Conservation (phyloP, 2,329 filamentous ascomycete genomes). For the Botrytis deweyae region DNA sequence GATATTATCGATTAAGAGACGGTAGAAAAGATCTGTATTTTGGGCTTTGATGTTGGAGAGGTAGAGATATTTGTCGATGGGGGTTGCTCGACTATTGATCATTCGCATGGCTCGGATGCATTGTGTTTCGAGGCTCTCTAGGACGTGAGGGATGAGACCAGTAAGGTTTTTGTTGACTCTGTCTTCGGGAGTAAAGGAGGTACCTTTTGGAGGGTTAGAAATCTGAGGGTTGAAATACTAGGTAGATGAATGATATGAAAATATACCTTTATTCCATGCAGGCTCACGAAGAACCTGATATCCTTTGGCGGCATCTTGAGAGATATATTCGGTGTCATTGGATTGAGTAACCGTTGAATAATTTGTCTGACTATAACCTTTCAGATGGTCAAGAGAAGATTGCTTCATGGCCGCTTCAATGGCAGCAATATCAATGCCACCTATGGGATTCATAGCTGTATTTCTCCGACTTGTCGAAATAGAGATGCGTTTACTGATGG, state of each 20-base stretch:
- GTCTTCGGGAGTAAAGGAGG: constrained; percentile 64
- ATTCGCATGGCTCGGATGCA: constrained; percentile 69
- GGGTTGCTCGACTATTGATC: constrained; percentile 66
- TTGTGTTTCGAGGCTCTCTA: constrained; percentile 60
- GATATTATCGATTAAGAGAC: constrained; percentile 73
- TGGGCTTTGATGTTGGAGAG: constrained; percentile 71
- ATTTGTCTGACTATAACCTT: constrained; percentile 58
- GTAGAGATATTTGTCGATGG: constrained; percentile 82
- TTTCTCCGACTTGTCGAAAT: constrained; percentile 34
- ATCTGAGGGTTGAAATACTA: neutral
- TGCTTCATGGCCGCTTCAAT: constrained; percentile 62
- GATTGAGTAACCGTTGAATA: constrained; percentile 56
- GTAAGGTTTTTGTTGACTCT: constrained; percentile 64
- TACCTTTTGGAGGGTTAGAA: constrained; percentile 46
- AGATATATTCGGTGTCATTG: constrained; percentile 53
- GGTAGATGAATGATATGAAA: neutral
- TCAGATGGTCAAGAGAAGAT: constrained; percentile 58
- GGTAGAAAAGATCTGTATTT: constrained; percentile 81
- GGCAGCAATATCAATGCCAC: constrained; percentile 51
- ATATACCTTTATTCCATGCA: constrained; percentile 60
- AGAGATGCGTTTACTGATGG: constrained; percentile 36
- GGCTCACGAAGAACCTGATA: constrained; percentile 63
- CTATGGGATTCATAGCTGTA: constrained; percentile 34
- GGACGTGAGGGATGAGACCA: constrained; percentile 63
- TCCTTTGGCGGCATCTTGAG: constrained; percentile 53